phyloP scores from a whole-genome alignment of 1,284 basidiomycete genomes.

The Irpex lacteus region DNA sequence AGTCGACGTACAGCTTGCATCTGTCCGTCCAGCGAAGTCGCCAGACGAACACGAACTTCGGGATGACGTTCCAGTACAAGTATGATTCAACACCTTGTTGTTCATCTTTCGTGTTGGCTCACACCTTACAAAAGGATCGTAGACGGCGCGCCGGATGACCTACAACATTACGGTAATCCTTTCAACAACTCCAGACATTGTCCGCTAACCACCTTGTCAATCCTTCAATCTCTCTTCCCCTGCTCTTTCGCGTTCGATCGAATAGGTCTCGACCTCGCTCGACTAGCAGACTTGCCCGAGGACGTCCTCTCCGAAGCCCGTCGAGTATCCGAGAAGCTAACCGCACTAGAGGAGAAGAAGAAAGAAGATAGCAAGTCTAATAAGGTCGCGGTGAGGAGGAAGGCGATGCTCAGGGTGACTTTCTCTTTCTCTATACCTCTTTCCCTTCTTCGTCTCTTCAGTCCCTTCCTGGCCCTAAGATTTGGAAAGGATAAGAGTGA shows the following conservation, averaged over 20 bases:
- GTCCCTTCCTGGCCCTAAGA: neutral
- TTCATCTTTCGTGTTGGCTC: no score
- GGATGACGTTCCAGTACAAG: constrained; percentile 81
- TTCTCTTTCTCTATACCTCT: constrained; percentile 13
- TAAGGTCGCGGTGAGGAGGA: constrained; percentile 58
- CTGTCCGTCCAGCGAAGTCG: constrained; percentile 69
- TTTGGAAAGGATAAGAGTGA: neutral
- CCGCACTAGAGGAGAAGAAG: constrained; percentile 55
- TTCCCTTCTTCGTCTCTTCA: constrained; percentile 22
- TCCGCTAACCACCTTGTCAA: neutral
- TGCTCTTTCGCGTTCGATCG: neutral
- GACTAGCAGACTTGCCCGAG: constrained; percentile 75
- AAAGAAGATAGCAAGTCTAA: constrained; percentile 59
- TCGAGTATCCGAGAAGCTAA: constrained; percentile 59
- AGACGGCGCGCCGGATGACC: constrained; percentile 58
- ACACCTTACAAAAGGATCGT: constrained; percentile 44
- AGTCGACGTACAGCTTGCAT: constrained; percentile 60
- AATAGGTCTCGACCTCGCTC: constrained; percentile 79
- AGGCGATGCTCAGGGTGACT: constrained; percentile 64
- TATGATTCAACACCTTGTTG: constrained; percentile 22
- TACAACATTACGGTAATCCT: constrained; percentile 61
- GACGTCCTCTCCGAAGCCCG: constrained; percentile 63
- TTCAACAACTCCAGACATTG: neutral
- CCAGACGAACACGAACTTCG: constrained; percentile 53
- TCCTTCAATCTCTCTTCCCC: neutral